These are phyloP conservation scores for Colletotrichum sp. DNA, from an alignment of 2,329 filamentous ascomycete genomes.

Conservation along the genomic window DNA sequence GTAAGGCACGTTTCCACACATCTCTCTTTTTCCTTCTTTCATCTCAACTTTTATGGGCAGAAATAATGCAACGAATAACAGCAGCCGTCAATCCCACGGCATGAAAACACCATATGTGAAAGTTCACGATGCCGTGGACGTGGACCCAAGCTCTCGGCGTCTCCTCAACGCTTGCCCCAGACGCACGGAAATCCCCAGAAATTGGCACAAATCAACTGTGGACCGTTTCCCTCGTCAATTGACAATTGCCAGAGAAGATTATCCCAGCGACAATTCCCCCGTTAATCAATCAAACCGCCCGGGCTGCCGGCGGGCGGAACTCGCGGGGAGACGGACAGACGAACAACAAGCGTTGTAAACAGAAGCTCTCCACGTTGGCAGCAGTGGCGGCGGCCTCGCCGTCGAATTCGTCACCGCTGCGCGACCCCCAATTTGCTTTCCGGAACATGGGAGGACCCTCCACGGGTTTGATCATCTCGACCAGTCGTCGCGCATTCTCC, in stretches of 20 bases:
- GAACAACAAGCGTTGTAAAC: background rate
- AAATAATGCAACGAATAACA: background rate
- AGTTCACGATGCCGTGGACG: background rate
- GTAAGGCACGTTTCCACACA: background rate
- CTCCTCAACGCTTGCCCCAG: background rate
- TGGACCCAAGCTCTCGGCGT: background rate
- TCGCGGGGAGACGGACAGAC: background rate
- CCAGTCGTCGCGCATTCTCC: background rate
- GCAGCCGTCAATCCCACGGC: background rate
- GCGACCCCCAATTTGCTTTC: background rate
- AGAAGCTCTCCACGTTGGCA: background rate
- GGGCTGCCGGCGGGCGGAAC: background rate
- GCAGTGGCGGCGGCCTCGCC: too few relatives aligned
- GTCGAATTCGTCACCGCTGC: background rate
- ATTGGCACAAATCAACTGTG: background rate
- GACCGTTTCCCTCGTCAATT: background rate
- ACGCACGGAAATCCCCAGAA: background rate
- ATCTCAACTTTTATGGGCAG: background rate
- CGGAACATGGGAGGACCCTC: background rate
- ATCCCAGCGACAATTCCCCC: background rate
- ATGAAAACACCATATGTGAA: background rate
- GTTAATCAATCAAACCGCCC: background rate
- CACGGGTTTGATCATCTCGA: background rate
- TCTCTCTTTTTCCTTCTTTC: background rate
- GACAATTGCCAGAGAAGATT: background rate